A percentile compares a stretch with the other conserved stretches of the same genome.
phyloP scores from a whole-genome alignment of 371 early-diverging fungal genomes.

The Haplosporangium sp. region DNA sequence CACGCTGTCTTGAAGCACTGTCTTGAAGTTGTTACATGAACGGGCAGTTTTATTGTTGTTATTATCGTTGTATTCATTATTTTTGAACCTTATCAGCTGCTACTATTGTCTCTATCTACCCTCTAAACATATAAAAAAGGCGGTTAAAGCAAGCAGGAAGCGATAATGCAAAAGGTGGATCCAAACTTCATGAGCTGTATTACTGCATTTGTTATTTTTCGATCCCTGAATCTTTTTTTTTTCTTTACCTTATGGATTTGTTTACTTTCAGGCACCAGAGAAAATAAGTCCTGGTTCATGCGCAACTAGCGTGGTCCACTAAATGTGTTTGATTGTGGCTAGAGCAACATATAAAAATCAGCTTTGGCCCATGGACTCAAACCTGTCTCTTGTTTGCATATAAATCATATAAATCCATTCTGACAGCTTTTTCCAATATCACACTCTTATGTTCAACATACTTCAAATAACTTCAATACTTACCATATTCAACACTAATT shows the following conservation, averaged over 20 bases:
- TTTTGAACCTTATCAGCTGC: no score
- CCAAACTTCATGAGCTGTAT: constrained; percentile 1
- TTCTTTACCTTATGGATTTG: neutral
- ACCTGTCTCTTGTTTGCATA: neutral
- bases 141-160: neutral
- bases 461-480: neutral
- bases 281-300: neutral
- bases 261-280: neutral
- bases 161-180: neutral
- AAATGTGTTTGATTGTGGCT: neutral
- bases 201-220: neutral
- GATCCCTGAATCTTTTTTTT: constrained; percentile 7
- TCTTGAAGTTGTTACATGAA: no score
- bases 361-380: no score
- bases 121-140: neutral
- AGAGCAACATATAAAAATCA: neutral
- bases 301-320: neutral
- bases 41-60: no score
- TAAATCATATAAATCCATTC: constrained; percentile 5
- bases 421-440: constrained; percentile 3
- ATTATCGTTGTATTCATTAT: no score
- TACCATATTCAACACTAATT: neutral
- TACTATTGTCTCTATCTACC: no score
- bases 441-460: neutral
- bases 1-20: no score